phyloP scores from a whole-genome alignment of 106 monocot species.

The Acorus calamus region DNA sequence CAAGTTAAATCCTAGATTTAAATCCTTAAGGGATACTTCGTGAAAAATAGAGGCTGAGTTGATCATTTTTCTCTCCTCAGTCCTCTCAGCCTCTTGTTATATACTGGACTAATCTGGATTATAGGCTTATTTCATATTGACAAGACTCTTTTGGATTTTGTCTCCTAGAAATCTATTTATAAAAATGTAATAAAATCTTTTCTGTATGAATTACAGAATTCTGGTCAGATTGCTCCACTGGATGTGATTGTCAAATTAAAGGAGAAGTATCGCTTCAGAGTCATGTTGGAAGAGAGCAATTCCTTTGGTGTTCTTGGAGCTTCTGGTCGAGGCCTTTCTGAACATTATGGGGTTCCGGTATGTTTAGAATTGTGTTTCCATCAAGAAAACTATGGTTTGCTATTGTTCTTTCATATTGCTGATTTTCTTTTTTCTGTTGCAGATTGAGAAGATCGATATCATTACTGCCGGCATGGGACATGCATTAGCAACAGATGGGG shows the following conservation, averaged over 20 bases:
- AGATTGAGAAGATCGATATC: constrained; percentile 96
- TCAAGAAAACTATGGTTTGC: no score
- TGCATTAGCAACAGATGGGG: constrained; percentile 94
- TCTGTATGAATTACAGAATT: constrained; percentile 48
- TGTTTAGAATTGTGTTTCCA: not conserved
- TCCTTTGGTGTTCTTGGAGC: constrained; percentile 91
- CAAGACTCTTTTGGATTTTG: not conserved
- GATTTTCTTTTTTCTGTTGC: constrained; percentile 3
- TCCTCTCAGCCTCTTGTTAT: not conserved
- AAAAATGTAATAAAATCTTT: not conserved
- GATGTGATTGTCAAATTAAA: constrained; percentile 79
- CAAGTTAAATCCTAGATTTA: no score
- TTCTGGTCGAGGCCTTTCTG: constrained; percentile 84
- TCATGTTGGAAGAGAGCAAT: constrained; percentile 73
- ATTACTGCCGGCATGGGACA: constrained; percentile 96
- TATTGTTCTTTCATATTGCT: no score
- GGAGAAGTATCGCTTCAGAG: constrained; percentile 80
- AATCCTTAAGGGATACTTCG: no score
- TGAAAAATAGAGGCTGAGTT: no score
- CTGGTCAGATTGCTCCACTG: constrained; percentile 90
- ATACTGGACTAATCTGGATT: not conserved
- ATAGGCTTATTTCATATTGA: no score
- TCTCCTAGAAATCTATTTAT: not conserved
- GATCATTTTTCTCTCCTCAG: no score
- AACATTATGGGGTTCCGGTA: constrained; percentile 60